Evolutionary conservation across 139 green algal species (phyloP), one percentile per base, ranked within the genome.

Genomic region (Chlorella sp.): DNA sequence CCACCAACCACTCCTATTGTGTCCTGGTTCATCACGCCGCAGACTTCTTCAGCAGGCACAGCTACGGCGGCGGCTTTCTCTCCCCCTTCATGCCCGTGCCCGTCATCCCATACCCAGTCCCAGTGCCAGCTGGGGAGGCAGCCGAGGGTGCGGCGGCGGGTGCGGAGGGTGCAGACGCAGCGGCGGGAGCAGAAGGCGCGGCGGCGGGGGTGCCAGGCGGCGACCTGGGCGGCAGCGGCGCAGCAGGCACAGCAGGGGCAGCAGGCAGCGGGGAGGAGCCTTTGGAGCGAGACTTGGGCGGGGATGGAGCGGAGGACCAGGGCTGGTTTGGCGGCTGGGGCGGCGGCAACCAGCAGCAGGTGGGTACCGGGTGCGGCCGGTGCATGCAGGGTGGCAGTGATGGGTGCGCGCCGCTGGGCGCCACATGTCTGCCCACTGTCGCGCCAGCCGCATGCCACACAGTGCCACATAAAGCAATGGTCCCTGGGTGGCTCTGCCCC

Each of bases 31-130:
- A n/a, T n/a, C n/a, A n/a, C n/a, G n/a, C 13, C 39, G 71, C 76
- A 81, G 80, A 92, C 81, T 92, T 82, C 81, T 95, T 95, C 80
- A 92, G 85, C 4, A 89, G 91, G 60, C 94, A 95, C 86, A 92
- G 85, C 1, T 89, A 90, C 74, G 83, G 84, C 56, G 72, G 75
- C 16, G 93, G 92, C 28, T 26, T 74, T 12, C 39, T 90, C 25
- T n/a, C 32, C n/a, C 87, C 85, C 32, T 87, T 90, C 57, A 82
- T 90, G 30, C 32, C 64, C 1, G 68, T 78, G 7, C 80, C 85
- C 21, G 74, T 84, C 20, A 85, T 90, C 2, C 87, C 78, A 1
- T 85, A 74, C 62, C 80, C 73, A 21, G 80, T 72, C 70, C 78
- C 79, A 47, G 84, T 78, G 28, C 78, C 36, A 56, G 34, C 83